Conservation (phyloP, 2,329 filamentous ascomycete genomes). For the Aspergillus japonicus region DNA sequence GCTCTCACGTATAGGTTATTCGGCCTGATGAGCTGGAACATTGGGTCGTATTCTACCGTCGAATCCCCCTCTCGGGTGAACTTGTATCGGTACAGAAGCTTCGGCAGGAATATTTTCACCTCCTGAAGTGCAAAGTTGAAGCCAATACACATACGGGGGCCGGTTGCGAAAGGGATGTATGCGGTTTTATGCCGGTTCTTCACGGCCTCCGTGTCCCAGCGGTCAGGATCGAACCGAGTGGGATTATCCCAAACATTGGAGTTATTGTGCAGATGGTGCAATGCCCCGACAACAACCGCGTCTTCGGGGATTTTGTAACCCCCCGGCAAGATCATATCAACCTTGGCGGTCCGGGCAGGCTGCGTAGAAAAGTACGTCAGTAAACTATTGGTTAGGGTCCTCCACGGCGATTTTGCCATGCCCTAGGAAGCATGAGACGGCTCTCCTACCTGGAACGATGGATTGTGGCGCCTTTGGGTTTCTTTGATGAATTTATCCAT, state of each 20-base stretch:
- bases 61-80: constrained; percentile 52
- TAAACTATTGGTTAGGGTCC: too few relatives aligned
- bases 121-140: constrained; percentile 65
- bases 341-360: constrained; percentile 56
- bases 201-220: constrained; percentile 57
- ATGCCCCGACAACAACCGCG: constrained; percentile 53
- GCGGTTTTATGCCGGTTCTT: constrained; percentile 52
- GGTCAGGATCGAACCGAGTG: constrained; percentile 56
- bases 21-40: constrained; percentile 30
- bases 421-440: too few relatives aligned
- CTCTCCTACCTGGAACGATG: constrained; percentile 48
- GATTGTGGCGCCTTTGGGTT: constrained; percentile 59
- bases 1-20: constrained; percentile 26
- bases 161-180: constrained; percentile 60
- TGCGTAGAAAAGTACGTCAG: constrained; percentile 25
- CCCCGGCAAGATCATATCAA: constrained; percentile 58
- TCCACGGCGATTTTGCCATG: too few relatives aligned
- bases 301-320: constrained; percentile 57
- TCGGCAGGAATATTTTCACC: constrained; percentile 56
- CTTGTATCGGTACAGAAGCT: constrained; percentile 60
- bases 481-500: constrained; percentile 52
- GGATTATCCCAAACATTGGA: constrained; percentile 58
- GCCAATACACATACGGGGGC: constrained; percentile 59
- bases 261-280: constrained; percentile 51
- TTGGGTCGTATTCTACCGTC: constrained; percentile 39